Evolutionary conservation across 2,329 filamentous ascomycete species (phyloP).

Genomic region (Ophiosphaerella herpotricha): DNA sequence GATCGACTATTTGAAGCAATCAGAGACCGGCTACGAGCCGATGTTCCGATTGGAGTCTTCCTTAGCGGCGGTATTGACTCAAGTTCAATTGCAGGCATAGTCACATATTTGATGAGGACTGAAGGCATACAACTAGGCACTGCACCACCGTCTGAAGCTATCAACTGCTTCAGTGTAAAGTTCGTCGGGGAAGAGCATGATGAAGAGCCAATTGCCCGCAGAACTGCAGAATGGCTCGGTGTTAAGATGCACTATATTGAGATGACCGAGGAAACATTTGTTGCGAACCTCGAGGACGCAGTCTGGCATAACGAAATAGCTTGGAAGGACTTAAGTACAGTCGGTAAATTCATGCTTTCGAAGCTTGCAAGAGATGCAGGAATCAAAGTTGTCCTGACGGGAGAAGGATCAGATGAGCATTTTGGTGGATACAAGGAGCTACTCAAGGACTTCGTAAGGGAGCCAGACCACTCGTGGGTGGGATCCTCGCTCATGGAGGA

Average conservation of each 20-base stretch:
- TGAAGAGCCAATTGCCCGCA: constrained; percentile 49
- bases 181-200: constrained; percentile 55
- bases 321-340: constrained; percentile 57
- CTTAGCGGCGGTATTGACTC: constrained; percentile 64
- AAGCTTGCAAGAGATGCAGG: constrained; percentile 52
- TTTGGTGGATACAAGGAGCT: constrained; percentile 59
- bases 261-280: constrained; percentile 50
- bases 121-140: constrained; percentile 53
- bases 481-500: constrained; percentile 13
- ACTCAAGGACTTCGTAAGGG: constrained; percentile 54
- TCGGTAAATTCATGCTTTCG: constrained; percentile 59
- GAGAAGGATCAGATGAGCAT: constrained; percentile 59
- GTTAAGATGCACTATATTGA: constrained; percentile 50
- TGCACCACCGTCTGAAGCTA: constrained; percentile 33
- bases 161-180: constrained; percentile 57
- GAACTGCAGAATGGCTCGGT: constrained; percentile 55
- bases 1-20: constrained; percentile 58
- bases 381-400: constrained; percentile 60
- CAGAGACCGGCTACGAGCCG: constrained; percentile 58
- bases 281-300: constrained; percentile 50
- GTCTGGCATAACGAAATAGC: constrained; percentile 53
- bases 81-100: constrained; percentile 61
- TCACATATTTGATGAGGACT: constrained; percentile 51
- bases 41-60: constrained; percentile 63
- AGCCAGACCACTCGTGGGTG: constrained; percentile 47